These are phyloP conservation scores for Pythium aristosporum DNA, from an alignment of 352 stramenopile genomes.

Conservation along the genomic window DNA sequence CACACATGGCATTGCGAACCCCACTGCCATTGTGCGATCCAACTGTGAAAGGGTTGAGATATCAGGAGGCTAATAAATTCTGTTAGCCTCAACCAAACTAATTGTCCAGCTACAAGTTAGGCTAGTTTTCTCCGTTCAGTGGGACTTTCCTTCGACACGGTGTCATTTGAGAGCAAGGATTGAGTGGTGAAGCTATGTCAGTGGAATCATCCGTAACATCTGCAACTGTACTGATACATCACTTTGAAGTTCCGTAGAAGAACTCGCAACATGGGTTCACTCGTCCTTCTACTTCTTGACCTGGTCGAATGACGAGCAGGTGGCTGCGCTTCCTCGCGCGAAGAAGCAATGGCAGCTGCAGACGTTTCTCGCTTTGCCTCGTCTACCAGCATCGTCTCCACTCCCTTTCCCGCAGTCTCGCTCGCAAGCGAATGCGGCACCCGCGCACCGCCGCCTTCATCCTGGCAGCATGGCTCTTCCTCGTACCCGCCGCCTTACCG, in stretches of 20 bases:
- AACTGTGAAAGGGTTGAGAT: too few species aligned
- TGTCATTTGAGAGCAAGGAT: too few species aligned
- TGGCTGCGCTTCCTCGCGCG: too few species aligned
- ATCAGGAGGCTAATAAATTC: too few species aligned
- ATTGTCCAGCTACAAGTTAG: not conserved
- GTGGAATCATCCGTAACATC: not conserved
- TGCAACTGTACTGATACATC: conserved; percentile 3
- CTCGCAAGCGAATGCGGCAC: not conserved
- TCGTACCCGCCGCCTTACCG: not conserved
- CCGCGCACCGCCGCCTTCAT: not conserved
- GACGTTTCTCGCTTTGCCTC: too few species aligned
- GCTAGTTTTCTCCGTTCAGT: too few species aligned
- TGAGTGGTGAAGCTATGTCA: not conserved
- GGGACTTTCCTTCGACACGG: too few species aligned
- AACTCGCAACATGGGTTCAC: not conserved
- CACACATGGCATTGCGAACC: too few species aligned
- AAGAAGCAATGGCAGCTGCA: too few species aligned
- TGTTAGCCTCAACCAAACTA: not conserved
- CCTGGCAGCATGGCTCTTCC: not conserved
- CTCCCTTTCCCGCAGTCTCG: not conserved
- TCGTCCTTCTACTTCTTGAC: not conserved
- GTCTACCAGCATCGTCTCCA: not conserved
- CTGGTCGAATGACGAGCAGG: not conserved
- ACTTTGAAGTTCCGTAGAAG: not conserved
- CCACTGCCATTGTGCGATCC: too few species aligned